Conservation (phyloP, 1,284 basidiomycete species). For the Rhodotorula sp. region DNA sequence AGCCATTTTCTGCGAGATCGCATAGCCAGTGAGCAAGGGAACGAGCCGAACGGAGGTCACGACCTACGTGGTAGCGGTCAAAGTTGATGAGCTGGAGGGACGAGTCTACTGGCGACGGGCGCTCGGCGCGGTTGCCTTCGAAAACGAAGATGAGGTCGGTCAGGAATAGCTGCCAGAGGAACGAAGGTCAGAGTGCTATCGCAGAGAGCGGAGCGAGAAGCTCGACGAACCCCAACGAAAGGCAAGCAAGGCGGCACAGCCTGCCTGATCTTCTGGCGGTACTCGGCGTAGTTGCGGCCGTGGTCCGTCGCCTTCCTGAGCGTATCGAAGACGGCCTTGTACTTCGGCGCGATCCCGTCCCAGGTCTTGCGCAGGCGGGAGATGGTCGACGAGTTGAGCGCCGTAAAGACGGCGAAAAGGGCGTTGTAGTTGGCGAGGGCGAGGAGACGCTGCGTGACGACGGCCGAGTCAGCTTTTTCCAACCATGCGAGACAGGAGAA, state of each 20-base stretch:
- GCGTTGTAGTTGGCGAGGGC: constrained; percentile 52
- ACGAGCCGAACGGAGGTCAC: not conserved
- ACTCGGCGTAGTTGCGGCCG: constrained; percentile 86
- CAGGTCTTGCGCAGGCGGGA: constrained; percentile 50
- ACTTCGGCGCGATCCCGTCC: constrained; percentile 81
- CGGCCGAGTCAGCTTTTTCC: not conserved
- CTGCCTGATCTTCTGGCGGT: constrained; percentile 64
- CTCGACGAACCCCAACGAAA: constrained; percentile 69
- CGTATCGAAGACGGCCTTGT: constrained; percentile 71
- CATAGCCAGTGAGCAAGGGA: not conserved
- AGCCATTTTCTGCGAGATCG: constrained; percentile 64
- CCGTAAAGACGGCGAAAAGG: constrained; percentile 52
- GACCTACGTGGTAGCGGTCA: constrained; percentile 71
- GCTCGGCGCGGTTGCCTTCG: constrained; percentile 85
- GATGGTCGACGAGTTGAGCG: constrained; percentile 51
- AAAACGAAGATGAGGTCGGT: constrained; percentile 79
- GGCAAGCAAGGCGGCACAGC: constrained; percentile 84
- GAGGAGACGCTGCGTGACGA: constrained; percentile 45
- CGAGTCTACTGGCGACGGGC: constrained; percentile 68
- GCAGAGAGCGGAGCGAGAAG: not conserved
- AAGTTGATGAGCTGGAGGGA: constrained; percentile 87
- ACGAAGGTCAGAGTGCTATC: not conserved
- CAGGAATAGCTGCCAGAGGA: constrained; percentile 32
- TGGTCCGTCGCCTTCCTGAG: constrained; percentile 84
- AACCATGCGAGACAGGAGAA: not conserved